Percentiles rank a stretch among this genome's conserved stretches.
Evolutionary conservation across 192 early-diverging fungal genomes (phyloP).

Genomic region (Podila verticillata): DNA sequence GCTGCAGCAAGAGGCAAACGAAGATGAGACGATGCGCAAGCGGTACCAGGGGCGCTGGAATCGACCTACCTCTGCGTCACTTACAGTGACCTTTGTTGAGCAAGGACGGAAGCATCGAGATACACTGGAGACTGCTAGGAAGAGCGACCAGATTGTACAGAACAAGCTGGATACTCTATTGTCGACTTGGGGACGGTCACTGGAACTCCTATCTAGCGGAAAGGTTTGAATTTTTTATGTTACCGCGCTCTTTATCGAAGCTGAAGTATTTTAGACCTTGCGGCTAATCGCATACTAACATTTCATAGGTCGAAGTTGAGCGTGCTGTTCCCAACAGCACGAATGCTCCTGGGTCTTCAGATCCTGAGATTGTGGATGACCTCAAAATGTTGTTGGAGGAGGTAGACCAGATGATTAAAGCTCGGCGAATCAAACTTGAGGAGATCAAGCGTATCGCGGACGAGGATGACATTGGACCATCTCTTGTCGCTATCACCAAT

Average conservation of each 20-base stretch:
- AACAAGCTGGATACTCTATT: constrained; percentile 63
- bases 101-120: constrained; percentile 64
- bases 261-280: neutral
- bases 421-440: constrained; percentile 68
- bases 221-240: constrained; percentile 14
- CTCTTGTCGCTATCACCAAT: constrained; percentile 71
- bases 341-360: constrained; percentile 64
- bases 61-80: constrained; percentile 56
- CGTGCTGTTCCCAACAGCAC: constrained; percentile 70
- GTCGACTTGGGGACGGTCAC: constrained; percentile 58
- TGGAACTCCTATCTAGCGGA: constrained; percentile 65
- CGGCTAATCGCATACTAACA: neutral
- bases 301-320: constrained; percentile 60
- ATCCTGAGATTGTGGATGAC: constrained; percentile 69
- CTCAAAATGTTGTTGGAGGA: constrained; percentile 68
- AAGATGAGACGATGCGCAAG: constrained; percentile 70
- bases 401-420: constrained; percentile 64
- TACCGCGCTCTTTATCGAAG: neutral
- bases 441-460: constrained; percentile 73
- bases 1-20: constrained; percentile 75
- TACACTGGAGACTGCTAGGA: constrained; percentile 66
- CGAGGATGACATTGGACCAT: constrained; percentile 83
- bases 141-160: constrained; percentile 64
- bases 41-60: constrained; percentile 70
- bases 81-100: constrained; percentile 65